phyloP scores from a whole-genome alignment of 2,329 filamentous ascomycete genomes.

The Cytospora piceicola region DNA sequence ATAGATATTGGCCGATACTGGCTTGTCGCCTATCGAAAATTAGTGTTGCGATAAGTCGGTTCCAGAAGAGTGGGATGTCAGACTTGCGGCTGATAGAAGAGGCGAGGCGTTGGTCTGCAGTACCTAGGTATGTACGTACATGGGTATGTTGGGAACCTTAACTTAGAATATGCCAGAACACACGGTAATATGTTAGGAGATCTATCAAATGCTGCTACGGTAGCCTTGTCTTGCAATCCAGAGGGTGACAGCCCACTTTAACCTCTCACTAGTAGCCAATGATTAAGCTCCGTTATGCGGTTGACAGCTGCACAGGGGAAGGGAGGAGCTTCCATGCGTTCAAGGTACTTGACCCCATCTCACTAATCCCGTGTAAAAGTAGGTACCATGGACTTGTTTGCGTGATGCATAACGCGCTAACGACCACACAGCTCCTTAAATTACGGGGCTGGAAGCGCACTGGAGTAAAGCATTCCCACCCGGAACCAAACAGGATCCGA shows the following conservation, averaged over 20 bases:
- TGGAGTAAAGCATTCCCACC: slow-evolving; percentile 4
- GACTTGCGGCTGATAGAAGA: slow-evolving; percentile 1
- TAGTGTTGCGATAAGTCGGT: background rate
- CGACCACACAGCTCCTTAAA: slow-evolving; percentile 2
- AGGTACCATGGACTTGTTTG: background rate
- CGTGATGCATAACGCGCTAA: slow-evolving; percentile 2
- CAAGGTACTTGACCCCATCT: background rate
- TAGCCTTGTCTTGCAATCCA: background rate
- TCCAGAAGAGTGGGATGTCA: background rate
- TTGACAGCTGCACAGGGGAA: background rate
- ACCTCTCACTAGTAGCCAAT: slow-evolving; percentile 7
- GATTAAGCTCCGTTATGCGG: background rate
- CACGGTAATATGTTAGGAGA: background rate
- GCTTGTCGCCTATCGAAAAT: slow-evolving; percentile 5
- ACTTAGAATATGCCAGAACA: background rate
- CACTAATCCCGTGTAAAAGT: background rate
- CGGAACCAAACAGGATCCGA: background rate
- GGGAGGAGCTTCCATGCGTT: slow-evolving; percentile 20
- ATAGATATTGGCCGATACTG: background rate
- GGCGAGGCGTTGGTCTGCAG: background rate
- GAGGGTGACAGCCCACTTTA: background rate
- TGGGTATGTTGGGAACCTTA: background rate
- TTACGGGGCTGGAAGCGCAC: background rate
- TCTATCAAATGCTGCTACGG: background rate
- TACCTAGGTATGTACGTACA: background rate